These are phyloP conservation scores for Nitzschia putrida DNA, from an alignment of 108 stramenopile species.

Conservation along the genomic window DNA sequence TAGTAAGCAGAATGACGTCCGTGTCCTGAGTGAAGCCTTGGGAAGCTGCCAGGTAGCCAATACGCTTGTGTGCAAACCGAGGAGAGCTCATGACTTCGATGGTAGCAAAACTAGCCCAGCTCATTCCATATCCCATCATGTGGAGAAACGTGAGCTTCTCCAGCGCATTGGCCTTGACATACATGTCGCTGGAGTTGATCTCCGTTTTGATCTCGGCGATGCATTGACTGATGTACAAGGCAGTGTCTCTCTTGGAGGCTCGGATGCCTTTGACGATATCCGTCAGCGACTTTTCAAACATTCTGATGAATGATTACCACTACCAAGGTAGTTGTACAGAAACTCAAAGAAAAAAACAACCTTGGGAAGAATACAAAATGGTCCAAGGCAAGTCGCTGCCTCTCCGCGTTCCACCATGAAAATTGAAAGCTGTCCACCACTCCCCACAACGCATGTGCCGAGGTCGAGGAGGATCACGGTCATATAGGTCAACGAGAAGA, in stretches of 20 bases:
- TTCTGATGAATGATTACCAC: slow-evolving; percentile 19
- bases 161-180: slow-evolving; percentile 92
- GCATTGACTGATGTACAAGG: slow-evolving; percentile 89
- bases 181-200: slow-evolving; percentile 87
- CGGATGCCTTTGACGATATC: slow-evolving; percentile 98
- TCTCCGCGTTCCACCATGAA: too few species aligned
- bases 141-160: slow-evolving; percentile 98
- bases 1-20: slow-evolving; percentile 96
- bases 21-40: slow-evolving; percentile 94
- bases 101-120: slow-evolving; percentile 93
- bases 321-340: too few species aligned
- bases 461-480: too few species aligned
- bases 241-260: slow-evolving; percentile 91
- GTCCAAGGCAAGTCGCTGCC: too few species aligned
- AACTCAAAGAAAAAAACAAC: too few species aligned
- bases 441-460: too few species aligned
- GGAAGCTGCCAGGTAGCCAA: slow-evolving; percentile 92
- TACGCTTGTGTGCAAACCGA: slow-evolving; percentile 94
- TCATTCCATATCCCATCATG: slow-evolving; percentile 98
- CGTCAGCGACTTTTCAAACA: slow-evolving; percentile 95
- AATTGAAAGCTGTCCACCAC: too few species aligned
- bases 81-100: slow-evolving; percentile 95
- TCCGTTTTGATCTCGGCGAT: slow-evolving; percentile 97
- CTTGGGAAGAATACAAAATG: too few species aligned
- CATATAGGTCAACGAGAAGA: too few species aligned